Evolutionary conservation across 2,329 filamentous ascomycete genomes (phyloP).

Genomic region (Pseudomassariella vexata): DNA sequence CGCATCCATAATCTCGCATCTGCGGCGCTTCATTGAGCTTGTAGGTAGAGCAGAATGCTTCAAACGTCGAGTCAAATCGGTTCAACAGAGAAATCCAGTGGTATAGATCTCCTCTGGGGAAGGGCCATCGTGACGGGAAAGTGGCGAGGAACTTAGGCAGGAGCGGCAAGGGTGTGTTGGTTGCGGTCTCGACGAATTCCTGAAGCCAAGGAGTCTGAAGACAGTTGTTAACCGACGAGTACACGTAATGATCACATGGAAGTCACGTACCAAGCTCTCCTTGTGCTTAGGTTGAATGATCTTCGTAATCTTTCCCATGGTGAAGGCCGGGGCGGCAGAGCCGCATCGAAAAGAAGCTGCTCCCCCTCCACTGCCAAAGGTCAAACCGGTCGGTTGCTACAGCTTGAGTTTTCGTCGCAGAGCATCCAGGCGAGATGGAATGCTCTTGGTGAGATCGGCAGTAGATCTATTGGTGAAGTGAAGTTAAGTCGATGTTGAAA

Average conservation of each 20-base stretch:
- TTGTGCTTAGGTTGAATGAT: constrained; percentile 60
- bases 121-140: constrained; percentile 89
- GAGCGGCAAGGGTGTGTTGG: constrained; percentile 64
- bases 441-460: too few relatives aligned
- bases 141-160: constrained; percentile 70
- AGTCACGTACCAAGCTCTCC: constrained; percentile 55
- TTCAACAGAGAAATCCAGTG: constrained; percentile 97
- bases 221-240: constrained; percentile 17
- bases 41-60: constrained; percentile 76
- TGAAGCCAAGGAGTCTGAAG: constrained; percentile 79
- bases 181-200: constrained; percentile 69
- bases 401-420: constrained; percentile 26
- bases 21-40: constrained; percentile 76
- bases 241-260: constrained; percentile 3
- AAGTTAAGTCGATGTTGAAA: too few relatives aligned
- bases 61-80: constrained; percentile 84
- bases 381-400: constrained; percentile 31
- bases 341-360: constrained; percentile 40
- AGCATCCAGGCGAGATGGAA: constrained; percentile 23
- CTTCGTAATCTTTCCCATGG: constrained; percentile 65
- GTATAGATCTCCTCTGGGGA: constrained; percentile 91
- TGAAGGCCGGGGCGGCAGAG: constrained; percentile 52
- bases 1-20: constrained; percentile 64
- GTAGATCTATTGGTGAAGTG: too few relatives aligned
- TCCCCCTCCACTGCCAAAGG: constrained; percentile 53